A percentile compares a stretch with the other conserved stretches of the same genome.
Evolutionary conservation across 2,329 filamentous ascomycete species (phyloP).

Genomic region (Penicillium verrucosum): DNA sequence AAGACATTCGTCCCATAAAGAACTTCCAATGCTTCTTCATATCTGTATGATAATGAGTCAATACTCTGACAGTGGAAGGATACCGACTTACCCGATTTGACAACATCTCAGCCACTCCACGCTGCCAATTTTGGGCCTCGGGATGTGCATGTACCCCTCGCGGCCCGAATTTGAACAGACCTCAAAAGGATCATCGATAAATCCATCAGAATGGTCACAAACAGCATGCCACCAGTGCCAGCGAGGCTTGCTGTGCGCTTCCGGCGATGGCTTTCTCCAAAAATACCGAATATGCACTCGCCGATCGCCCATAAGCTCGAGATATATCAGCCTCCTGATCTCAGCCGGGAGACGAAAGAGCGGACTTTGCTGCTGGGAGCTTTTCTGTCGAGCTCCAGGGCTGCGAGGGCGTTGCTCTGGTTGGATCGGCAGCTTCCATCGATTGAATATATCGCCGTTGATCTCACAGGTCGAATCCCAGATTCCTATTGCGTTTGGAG

Average conservation of each 20-base stretch:
- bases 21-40: background rate
- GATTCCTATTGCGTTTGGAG: background rate
- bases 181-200: background rate
- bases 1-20: background rate
- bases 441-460: background rate
- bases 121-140: background rate
- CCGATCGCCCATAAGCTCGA: background rate
- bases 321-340: background rate
- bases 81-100: background rate
- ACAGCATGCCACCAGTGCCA: background rate
- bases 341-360: background rate
- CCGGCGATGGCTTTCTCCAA: background rate
- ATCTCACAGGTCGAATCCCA: background rate
- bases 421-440: background rate
- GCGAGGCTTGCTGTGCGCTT: background rate
- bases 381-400: background rate
- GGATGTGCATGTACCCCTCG: background rate
- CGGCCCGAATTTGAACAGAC: background rate
- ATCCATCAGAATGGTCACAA: background rate
- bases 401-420: background rate
- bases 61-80: background rate
- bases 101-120: background rate
- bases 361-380: background rate
- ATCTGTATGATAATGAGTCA: background rate
- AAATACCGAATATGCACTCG: background rate